Evolutionary conservation across 192 early-diverging fungal species (phyloP), one percentile per base, ranked within the genome.

Genomic region (Coemansia sp.): DNA sequence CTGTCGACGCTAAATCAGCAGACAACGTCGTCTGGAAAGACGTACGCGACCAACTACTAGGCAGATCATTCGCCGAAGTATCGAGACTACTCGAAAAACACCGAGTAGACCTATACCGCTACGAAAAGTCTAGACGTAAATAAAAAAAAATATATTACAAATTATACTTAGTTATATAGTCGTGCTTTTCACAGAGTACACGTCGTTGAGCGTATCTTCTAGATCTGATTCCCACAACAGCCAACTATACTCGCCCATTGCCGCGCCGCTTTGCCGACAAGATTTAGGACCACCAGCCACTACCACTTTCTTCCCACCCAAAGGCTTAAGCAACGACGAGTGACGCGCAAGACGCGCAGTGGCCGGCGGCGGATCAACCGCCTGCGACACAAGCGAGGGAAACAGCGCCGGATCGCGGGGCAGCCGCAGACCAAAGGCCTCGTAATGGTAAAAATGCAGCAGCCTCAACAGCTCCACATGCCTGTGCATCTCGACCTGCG

Each of bases 401-500:
- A 82, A 82, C 61, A 82, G 32, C 1, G 79, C 74, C 10, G 79
- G 68, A 3, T 76, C 70, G 9, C 68, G 52, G 0, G 79, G 79
- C 70, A 82, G 24, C 3, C 64, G 52, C 0, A 82, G 50, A 0
- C 53, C 61, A 37, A 82, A 73, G 11, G 61, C 63, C 58, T 65
- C 59, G 22, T 49, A 35, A 3, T 82, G 79, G 56, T 82, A 82
- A 11, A 76, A 82, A 53, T 82, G 79, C 38, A 82, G 39, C 24
- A 82, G 32, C 35, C 79, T 27, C 32, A 82, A 34, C 1, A 82
- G 74, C 68, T 82, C 79, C 0, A 82, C 79, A 65, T 82, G 79
- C 12, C 79, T 59, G 37, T 82, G 79, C 79, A 82, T 82, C 59
- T 82, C 79, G 64, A 82, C 64, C 55, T 76, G 70, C 53, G 79